These are phyloP conservation scores for Rhizophlyctis rosea DNA, from an alignment of 192 early-diverging fungal species.

Conservation along the genomic window DNA sequence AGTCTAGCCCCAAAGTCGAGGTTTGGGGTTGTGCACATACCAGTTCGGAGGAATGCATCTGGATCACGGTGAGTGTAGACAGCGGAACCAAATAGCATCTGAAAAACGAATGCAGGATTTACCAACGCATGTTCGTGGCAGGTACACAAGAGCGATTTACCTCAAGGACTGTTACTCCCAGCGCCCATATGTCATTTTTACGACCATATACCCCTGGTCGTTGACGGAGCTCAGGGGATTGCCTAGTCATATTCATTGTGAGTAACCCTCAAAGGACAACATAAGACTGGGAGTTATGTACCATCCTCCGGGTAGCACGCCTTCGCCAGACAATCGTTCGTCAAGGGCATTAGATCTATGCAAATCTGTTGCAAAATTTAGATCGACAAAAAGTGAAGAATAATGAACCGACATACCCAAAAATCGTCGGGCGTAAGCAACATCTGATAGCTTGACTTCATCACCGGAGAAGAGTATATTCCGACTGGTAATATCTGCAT, in stretches of 20 bases:
- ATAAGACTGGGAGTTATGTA: no score
- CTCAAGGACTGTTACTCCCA: neutral
- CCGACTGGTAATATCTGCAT: constrained; percentile 21
- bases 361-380: no score
- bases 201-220: constrained; percentile 28
- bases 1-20: neutral
- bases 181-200: constrained; percentile 27
- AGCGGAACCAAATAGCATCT: constrained; percentile 31
- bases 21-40: constrained; percentile 1
- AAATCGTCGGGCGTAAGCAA: constrained; percentile 23
- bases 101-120: constrained; percentile 17
- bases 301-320: no score
- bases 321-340: no score
- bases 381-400: no score
- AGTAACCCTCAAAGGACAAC: no score
- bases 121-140: constrained; percentile 32
- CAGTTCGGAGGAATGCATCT: neutral
- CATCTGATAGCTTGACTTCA: constrained; percentile 29
- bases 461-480: constrained; percentile 31
- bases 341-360: no score
- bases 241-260: no score
- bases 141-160: constrained; percentile 17
- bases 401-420: constrained; percentile 23
- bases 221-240: constrained; percentile 28
- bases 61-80: constrained; percentile 13